Percentiles rank a stretch among this genome's conserved stretches.
These are phyloP conservation scores for Amanita molliuscula DNA, from an alignment of 768 basidiomycete species.

Conservation along the genomic window DNA sequence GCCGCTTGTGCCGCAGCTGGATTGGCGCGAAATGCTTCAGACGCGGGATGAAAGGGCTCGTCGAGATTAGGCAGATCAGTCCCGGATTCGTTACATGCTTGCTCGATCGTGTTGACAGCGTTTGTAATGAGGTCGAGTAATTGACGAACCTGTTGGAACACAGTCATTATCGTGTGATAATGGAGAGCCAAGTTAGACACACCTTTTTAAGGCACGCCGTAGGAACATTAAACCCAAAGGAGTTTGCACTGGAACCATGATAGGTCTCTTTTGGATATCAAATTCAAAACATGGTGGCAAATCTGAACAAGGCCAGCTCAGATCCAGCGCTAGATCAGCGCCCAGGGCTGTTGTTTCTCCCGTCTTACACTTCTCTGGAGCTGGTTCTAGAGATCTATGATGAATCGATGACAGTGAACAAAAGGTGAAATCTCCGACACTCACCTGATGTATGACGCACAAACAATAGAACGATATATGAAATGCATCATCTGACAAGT, in stretches of 20 bases:
- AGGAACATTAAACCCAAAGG: no score
- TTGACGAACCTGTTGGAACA: not conserved
- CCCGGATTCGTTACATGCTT: conserved; percentile 8
- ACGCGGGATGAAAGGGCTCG: conserved; percentile 11
- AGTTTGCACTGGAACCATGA: not conserved
- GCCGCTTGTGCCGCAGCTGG: conserved; percentile 12
- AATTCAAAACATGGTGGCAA: no score
- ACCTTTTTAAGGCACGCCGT: not conserved
- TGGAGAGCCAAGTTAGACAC: not conserved
- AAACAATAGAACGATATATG: no score
- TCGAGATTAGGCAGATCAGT: conserved; percentile 13
- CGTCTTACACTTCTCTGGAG: no score
- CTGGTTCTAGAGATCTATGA: no score
- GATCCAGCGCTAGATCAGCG: no score
- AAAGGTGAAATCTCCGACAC: no score
- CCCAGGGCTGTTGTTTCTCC: no score
- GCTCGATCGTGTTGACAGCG: conserved; percentile 1
- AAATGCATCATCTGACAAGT: no score
- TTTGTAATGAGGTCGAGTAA: conserved; percentile 2
- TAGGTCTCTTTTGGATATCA: not conserved
- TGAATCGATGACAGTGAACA: no score
- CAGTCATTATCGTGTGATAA: not conserved
- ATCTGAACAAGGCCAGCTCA: no score
- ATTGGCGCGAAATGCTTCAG: conserved; percentile 13
- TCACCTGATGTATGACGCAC: no score